A percentile compares a stretch with the other conserved stretches of the same genome.
Conservation (phyloP, 345 rosid species). For the Eucalyptus coolabah region DNA sequence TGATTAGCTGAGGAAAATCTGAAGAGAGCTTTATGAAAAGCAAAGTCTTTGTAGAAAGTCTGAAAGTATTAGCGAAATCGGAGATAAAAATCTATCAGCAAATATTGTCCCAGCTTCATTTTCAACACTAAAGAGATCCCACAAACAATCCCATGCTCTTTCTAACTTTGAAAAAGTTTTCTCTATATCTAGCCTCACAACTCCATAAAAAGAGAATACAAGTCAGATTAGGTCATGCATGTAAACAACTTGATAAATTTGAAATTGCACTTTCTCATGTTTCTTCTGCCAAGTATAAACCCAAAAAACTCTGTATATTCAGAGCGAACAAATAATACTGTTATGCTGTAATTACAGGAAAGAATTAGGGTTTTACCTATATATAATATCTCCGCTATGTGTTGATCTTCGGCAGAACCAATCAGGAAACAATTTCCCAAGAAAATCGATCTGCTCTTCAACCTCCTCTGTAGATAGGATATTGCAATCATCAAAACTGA, state of each 20-base stretch:
- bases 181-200: background rate
- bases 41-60: background rate
- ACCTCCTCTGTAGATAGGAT: slow-evolving; percentile 24
- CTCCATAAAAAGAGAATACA: background rate
- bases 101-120: background rate
- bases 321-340: background rate
- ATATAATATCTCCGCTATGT: slow-evolving; percentile 23
- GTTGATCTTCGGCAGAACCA: slow-evolving; percentile 26
- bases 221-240: background rate
- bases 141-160: background rate
- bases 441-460: slow-evolving; percentile 35
- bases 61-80: background rate
- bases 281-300: background rate
- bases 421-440: slow-evolving; percentile 34
- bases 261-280: background rate
- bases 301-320: background rate
- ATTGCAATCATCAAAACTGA: background rate
- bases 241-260: background rate
- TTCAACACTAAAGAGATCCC: background rate
- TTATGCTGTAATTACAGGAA: background rate
- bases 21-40: background rate
- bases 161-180: background rate
- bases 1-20: background rate
- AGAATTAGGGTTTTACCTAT: slow-evolving; percentile 8
- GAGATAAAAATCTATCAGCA: background rate